phyloP scores from a whole-genome alignment of 2,329 filamentous ascomycete genomes.

The Stagonosporopsis tanaceti region DNA sequence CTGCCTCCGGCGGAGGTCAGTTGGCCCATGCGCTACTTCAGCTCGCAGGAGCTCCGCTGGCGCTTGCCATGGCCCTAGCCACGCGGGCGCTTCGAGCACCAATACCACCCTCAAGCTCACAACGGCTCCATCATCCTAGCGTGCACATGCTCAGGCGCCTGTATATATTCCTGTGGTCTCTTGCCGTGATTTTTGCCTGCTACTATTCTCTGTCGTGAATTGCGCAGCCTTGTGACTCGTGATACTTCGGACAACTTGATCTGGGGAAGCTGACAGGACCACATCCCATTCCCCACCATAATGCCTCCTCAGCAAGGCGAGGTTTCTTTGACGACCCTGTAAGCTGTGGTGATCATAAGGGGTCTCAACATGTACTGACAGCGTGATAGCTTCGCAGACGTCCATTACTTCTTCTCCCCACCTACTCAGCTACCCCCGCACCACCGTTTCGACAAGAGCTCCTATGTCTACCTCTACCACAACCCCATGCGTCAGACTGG shows the following conservation, averaged over 20 bases:
- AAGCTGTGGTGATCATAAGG: constrained; percentile 26
- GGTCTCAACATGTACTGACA: constrained; percentile 21
- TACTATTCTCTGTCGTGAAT: constrained; percentile 16
- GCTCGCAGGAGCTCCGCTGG: constrained; percentile 6
- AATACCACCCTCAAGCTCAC: constrained; percentile 12
- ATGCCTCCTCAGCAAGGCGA: constrained; percentile 61
- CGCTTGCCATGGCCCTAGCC: constrained; percentile 29
- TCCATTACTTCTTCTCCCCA: constrained; percentile 81
- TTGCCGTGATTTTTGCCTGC: constrained; percentile 22
- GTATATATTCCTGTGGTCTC: constrained; percentile 31
- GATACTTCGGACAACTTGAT: constrained; percentile 14
- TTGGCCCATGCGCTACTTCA: background rate
- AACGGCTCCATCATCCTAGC: constrained; percentile 19
- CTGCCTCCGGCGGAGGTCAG: constrained; percentile 18
- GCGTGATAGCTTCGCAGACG: constrained; percentile 71
- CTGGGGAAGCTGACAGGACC: constrained; percentile 17
- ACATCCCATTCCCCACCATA: constrained; percentile 22
- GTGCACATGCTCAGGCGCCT: constrained; percentile 20
- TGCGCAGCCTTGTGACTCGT: constrained; percentile 12
- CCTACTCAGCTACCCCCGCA: constrained; percentile 73
- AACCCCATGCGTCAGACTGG: constrained; percentile 72
- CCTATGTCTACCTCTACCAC: constrained; percentile 82
- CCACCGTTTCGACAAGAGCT: constrained; percentile 80
- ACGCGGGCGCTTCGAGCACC: constrained; percentile 44
- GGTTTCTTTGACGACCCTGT: constrained; percentile 58